phyloP scores from a whole-genome alignment of 2,329 filamentous ascomycete species.

The Cadophora luteo-olivacea region DNA sequence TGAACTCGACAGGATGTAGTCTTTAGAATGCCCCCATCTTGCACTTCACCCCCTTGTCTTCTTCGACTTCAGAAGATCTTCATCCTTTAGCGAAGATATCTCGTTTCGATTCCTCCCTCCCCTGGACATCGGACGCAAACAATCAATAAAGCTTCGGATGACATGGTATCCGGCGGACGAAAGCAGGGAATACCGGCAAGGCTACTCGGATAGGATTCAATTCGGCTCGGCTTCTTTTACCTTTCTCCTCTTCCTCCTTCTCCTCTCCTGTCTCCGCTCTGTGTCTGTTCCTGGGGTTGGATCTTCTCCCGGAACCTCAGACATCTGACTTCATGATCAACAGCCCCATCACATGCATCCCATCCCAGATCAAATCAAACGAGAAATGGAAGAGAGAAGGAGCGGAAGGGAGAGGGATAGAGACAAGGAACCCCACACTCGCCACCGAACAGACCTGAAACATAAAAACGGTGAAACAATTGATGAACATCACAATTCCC shows the following conservation, averaged over 20 bases:
- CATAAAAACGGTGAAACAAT: neutral
- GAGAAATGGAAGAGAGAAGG: too few species aligned
- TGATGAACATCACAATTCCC: neutral
- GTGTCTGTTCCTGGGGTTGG: too few species aligned
- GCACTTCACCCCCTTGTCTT: neutral
- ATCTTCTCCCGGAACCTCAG: neutral
- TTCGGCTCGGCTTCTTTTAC: neutral
- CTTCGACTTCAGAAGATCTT: too few species aligned
- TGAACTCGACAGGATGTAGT: neutral
- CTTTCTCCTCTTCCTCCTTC: neutral
- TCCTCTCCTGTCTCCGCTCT: too few species aligned
- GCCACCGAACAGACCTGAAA: neutral
- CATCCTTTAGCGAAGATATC: neutral
- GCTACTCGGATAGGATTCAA: too few species aligned
- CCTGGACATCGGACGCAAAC: too few species aligned
- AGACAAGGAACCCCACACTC: neutral
- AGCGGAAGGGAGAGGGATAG: too few species aligned
- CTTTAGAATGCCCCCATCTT: neutral
- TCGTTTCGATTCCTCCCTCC: neutral
- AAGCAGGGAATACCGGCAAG: neutral
- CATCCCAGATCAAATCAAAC: too few species aligned
- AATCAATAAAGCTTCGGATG: neutral
- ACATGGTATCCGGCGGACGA: neutral
- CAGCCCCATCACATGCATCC: neutral
- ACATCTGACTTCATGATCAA: constrained; percentile 4